Conservation (phyloP, 2,329 filamentous ascomycete species). For the Ophiostoma himal-ulmi region DNA sequence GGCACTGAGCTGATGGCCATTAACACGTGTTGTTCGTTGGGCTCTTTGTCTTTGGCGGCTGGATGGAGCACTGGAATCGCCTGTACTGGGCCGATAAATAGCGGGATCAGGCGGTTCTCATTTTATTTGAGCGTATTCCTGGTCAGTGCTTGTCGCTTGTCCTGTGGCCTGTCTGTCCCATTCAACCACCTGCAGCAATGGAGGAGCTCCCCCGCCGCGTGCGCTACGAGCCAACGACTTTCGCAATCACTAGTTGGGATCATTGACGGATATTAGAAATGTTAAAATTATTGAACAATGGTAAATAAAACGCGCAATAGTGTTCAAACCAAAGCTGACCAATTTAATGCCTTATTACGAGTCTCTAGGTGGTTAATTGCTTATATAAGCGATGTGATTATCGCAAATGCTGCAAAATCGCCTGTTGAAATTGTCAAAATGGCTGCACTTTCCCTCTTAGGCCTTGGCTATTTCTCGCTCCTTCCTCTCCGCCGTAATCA, state of each 20-base stretch:
- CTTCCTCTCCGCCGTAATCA: conserved; percentile 13
- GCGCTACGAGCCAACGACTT: background rate
- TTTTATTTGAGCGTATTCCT: background rate
- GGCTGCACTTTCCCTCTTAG: background rate
- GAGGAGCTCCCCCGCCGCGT: background rate
- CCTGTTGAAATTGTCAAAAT: background rate
- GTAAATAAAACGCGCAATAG: background rate
- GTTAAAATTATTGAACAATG: background rate
- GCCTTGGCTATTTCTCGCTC: background rate
- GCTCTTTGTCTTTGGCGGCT: background rate
- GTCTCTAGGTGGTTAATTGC: background rate
- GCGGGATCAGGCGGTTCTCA: conserved; percentile 7
- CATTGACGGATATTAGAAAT: background rate
- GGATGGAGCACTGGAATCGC: background rate
- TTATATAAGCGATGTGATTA: background rate
- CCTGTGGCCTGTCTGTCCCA: too few species aligned
- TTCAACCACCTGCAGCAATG: background rate
- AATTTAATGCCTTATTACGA: background rate
- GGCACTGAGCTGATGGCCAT: background rate
- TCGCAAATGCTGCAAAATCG: background rate
- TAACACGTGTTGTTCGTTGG: conserved; percentile 9
- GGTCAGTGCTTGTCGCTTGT: background rate
- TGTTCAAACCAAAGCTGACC: background rate
- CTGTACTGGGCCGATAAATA: conserved; percentile 1
- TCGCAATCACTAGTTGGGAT: background rate